Percentiles rank a stretch among this genome's conserved stretches.
These are phyloP conservation scores for Tilletia indica DNA, from an alignment of 1,284 basidiomycete genomes.

Conservation along the genomic window DNA sequence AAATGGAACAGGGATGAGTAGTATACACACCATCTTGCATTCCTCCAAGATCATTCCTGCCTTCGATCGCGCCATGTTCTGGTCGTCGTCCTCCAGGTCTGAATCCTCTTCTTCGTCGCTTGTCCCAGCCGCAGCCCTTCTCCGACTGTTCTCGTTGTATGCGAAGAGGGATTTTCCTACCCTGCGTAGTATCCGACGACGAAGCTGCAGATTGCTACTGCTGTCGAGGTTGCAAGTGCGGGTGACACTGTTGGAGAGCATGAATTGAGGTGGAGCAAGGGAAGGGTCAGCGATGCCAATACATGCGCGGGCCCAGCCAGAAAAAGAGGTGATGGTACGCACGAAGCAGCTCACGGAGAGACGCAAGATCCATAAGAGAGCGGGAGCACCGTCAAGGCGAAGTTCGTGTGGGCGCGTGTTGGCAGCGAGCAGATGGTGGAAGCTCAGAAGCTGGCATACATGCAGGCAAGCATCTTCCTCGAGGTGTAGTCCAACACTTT, in stretches of 20 bases:
- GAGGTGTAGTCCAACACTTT: too few species aligned
- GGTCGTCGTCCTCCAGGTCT: conserved; percentile 31
- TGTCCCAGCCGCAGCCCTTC: not conserved
- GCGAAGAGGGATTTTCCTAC: conserved; percentile 39
- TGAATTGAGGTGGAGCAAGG: not conserved
- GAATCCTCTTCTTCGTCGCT: conserved; percentile 20
- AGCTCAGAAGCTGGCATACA: too few species aligned
- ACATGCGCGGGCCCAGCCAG: not conserved
- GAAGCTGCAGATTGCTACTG: conserved; percentile 38
- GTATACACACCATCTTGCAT: conserved; percentile 46
- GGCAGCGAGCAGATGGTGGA: too few species aligned
- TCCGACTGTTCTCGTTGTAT: conserved; percentile 32
- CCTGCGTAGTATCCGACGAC: conserved; percentile 43
- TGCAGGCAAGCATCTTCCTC: too few species aligned
- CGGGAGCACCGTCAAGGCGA: not conserved
- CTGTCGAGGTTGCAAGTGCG: conserved; percentile 19
- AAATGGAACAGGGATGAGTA: too few species aligned
- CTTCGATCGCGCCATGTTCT: conserved; percentile 23
- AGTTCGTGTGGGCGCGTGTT: too few species aligned
- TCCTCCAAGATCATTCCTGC: conserved; percentile 32
- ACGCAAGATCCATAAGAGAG: not conserved
- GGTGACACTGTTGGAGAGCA: not conserved
- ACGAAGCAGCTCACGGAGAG: not conserved
- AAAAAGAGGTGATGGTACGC: not conserved
- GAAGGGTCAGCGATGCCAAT: not conserved